Conservation (phyloP, 805 yeast species). For the Komagataella ulmi region DNA sequence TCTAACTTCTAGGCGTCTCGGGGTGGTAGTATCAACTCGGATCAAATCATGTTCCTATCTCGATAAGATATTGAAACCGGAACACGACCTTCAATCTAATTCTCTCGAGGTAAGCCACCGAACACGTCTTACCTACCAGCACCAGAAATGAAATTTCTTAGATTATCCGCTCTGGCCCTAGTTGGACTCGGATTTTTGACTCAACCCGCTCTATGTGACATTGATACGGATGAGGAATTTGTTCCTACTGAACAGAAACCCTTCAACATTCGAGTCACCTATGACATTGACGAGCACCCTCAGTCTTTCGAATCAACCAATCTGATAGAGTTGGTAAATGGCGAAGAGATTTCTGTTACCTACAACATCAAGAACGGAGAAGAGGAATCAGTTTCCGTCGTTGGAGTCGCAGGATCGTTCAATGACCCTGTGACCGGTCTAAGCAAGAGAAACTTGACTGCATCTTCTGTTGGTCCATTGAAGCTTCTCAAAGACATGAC, state of each 20-base stretch:
- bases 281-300: constrained; percentile 32
- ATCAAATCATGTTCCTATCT: neutral
- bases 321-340: constrained; percentile 29
- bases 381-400: constrained; percentile 32
- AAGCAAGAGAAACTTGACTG: constrained; percentile 46
- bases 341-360: constrained; percentile 36
- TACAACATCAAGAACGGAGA: constrained; percentile 44
- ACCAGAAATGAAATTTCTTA: neutral
- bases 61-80: neutral
- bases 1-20: neutral
- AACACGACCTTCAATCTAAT: neutral
- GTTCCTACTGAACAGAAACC: constrained; percentile 22
- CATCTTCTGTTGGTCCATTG: constrained; percentile 50
- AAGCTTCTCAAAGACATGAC: constrained; percentile 34
- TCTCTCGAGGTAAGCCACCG: neutral
- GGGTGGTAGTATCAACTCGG: no score
- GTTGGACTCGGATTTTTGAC: neutral
- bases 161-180: neutral
- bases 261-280: constrained; percentile 33
- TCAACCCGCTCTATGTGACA: neutral
- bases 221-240: constrained; percentile 8
- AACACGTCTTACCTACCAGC: neutral
- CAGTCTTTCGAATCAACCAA: constrained; percentile 19
- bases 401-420: constrained; percentile 61
- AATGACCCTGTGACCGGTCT: constrained; percentile 40